Evolutionary conservation across 2,329 filamentous ascomycete genomes (phyloP), one percentile per base, ranked within the genome.

Genomic region (Aspergillus fumigatus): DNA sequence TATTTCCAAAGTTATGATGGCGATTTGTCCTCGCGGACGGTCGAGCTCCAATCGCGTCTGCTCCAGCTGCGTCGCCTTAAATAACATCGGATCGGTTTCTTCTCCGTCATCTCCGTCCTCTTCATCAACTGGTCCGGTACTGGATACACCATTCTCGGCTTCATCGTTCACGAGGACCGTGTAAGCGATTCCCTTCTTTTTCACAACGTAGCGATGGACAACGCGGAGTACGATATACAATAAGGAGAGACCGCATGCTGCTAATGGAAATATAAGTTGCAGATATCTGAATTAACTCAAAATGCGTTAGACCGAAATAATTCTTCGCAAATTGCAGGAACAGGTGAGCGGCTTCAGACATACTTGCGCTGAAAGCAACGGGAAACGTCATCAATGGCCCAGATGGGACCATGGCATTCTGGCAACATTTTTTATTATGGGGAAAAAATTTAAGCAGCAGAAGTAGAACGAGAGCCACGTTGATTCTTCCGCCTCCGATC

Each of bases 241-340:
- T 62, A 92, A 72, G 6, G 94, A 97, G 26, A 88, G 65, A 60
- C 76, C 82, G 73, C 92, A 84, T 56, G 88, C 80, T 59, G 87
- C 76, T 59, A 94, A 78, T 54, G 94, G 94, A 54, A 97, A 81
- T 49, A 96, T 79, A 59, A 90, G 85, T 74, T 90, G 87, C 53
- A 96, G 83, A 73, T 89, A 92, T 73, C 90, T 93, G 53, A 38
- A 53, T 48, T 19, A 48, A 29, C 4, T 8, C 8, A 1, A 3
- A 3, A 23, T 57, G 40, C 57, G 50, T 51, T 48, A 29, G 40
- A 14, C 7, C 19, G n/a, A 23, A 9, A n/a, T 17, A 26, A 11
- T 21, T 7, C 6, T 19, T 35, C 29, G 23, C 17, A 1, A 19
- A 6, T 8, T 10, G 25, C 7, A 45, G 19, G 10, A 14, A 40